Conservation (phyloP, 148 eudicot species). For the Fallopia convolvulus region DNA sequence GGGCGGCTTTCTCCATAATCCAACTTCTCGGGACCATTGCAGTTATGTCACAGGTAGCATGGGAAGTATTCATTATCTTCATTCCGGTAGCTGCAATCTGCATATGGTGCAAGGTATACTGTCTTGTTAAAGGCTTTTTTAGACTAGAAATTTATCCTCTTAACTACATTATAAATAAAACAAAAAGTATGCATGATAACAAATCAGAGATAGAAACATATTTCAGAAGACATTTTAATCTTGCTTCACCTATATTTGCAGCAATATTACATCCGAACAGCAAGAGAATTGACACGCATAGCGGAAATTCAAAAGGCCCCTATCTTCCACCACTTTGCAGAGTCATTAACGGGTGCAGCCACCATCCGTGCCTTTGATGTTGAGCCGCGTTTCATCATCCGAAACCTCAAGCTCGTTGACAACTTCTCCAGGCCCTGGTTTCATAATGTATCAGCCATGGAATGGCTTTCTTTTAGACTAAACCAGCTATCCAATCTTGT, state of each 20-base stretch:
- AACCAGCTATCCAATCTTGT: constrained; percentile 93
- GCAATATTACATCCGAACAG: constrained; percentile 93
- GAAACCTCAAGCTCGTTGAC: constrained; percentile 66
- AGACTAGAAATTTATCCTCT: background rate
- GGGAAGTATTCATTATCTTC: constrained; percentile 90
- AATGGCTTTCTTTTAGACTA: constrained; percentile 92
- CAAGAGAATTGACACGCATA: constrained; percentile 86
- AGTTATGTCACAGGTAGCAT: constrained; percentile 97
- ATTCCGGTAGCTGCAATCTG: constrained; percentile 90
- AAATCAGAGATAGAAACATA: background rate
- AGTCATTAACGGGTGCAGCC: constrained; percentile 97
- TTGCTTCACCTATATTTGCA: constrained; percentile 18
- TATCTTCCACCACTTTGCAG: constrained; percentile 93
- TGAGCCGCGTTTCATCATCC: constrained; percentile 47
- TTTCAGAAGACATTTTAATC: background rate
- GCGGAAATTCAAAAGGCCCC: constrained; percentile 88
- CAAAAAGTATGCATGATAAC: background rate
- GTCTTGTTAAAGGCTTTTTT: background rate
- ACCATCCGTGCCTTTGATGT: constrained; percentile 88
- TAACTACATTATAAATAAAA: no score
- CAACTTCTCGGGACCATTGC: constrained; percentile 85
- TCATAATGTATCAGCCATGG: constrained; percentile 94
- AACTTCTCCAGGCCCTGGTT: constrained; percentile 89
- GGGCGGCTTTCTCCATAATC: constrained; percentile 87
- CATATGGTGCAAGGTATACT: constrained; percentile 6